Evolutionary conservation across 306 rosid species (phyloP), one percentile per base, ranked within the genome.

Genomic region (Chamaecrista fasciculata): DNA sequence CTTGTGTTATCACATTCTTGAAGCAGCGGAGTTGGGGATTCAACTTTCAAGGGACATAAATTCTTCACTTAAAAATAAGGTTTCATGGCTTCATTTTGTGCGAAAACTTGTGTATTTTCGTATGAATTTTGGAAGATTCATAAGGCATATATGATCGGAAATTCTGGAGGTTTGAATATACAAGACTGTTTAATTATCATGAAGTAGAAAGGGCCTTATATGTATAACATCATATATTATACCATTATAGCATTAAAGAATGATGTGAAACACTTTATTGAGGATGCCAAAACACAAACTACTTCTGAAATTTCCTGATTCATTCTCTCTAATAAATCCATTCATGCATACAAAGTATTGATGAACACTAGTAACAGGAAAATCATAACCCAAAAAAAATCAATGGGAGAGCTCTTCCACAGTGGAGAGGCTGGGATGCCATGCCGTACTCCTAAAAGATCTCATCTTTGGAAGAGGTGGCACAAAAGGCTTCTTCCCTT

Each of bases 391-490:
- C n/a, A n/a, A n/a, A n/a, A n/a, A 39, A 16, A 63, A 52, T 42
- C 72, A 53, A 20, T 12, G 39, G 10, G 33, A 57, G 15, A 53
- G 76, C 40, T n/a, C 65, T 31, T 20, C 19, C 59, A 31, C 75
- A 8, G 37, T 48, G 31, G 59, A 10, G 26, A 59, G 67, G 33
- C 24, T 36, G 3, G 61, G 72, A 5, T 68, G 73, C 25, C 62
- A 93, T 21, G 28, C 67, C 6, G 76, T 56, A 59, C 71, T 78
- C 76, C 67, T 25, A 33, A 43, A 43, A n/a, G 72, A 0, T 79
- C 71, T 84, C 19, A 75, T 59, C 76, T 69, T 86, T 6, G 91
- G 88, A 50, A 86, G 81, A 64, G 96, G 96, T 29, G 89, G 82
- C 25, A 76, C 77, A 62, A 86, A 81, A 3, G 91, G 85, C 62